These are phyloP conservation scores for Daedalea quercina DNA, from an alignment of 768 basidiomycete genomes.

Conservation along the genomic window DNA sequence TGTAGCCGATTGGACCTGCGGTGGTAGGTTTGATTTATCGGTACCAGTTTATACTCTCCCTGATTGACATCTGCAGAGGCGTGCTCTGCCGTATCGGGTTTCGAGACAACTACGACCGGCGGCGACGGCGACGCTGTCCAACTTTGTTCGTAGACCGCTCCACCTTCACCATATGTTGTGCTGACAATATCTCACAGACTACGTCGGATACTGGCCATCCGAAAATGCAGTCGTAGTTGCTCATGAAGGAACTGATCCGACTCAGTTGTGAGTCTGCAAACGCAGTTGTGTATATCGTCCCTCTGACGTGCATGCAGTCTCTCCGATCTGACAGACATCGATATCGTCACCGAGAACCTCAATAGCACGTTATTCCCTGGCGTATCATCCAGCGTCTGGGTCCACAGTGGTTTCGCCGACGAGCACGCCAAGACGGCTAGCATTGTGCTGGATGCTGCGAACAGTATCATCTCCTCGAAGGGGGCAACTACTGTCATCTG, in stretches of 20 bases:
- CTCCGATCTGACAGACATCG: constrained; percentile 41
- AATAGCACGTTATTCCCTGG: constrained; percentile 50
- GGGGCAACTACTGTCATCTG: constrained; percentile 35
- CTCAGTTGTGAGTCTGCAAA: constrained; percentile 35
- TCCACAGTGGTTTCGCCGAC: constrained; percentile 48
- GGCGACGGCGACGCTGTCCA: constrained; percentile 45
- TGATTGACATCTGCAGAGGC: constrained; percentile 21
- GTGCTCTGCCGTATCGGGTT: constrained; percentile 34
- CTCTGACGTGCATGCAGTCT: neutral
- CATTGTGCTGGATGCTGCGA: constrained; percentile 37
- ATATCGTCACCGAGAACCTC: constrained; percentile 34
- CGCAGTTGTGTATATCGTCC: neutral
- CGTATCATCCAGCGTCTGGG: constrained; percentile 33
- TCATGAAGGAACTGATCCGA: constrained; percentile 57
- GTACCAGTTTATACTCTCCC: neutral
- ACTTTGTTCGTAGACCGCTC: constrained; percentile 28
- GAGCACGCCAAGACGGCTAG: constrained; percentile 42
- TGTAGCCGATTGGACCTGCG: constrained; percentile 37
- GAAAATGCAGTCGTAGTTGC: constrained; percentile 49
- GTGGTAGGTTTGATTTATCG: constrained; percentile 26
- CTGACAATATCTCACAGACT: constrained; percentile 27
- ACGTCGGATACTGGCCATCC: constrained; percentile 49
- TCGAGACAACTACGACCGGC: constrained; percentile 35
- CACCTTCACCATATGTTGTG: neutral
- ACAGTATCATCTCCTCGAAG: constrained; percentile 30